A percentile compares a stretch with the other conserved stretches of the same genome.
These are phyloP conservation scores for Alternaria incomplexa DNA, from an alignment of 2,329 filamentous ascomycete genomes.

Conservation along the genomic window DNA sequence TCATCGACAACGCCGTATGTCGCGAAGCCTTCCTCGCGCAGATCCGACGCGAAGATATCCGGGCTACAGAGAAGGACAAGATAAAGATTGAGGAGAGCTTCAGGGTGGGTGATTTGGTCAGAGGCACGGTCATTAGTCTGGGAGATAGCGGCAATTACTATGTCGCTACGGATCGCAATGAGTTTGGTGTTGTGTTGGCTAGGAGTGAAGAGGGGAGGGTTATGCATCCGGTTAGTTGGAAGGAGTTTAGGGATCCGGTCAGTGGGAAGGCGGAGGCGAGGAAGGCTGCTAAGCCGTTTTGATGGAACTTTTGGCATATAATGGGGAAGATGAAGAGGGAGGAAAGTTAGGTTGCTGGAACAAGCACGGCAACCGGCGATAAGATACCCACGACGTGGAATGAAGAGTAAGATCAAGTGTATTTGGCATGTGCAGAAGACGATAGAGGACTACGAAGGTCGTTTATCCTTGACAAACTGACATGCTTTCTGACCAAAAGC, in stretches of 20 bases:
- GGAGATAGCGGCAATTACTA: slow-evolving; percentile 97
- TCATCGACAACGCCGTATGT: slow-evolving; percentile 70
- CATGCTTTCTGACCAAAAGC: not conserved
- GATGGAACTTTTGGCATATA: not conserved
- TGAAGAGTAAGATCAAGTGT: not conserved
- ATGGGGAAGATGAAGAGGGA: not conserved
- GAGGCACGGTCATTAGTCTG: slow-evolving; percentile 85
- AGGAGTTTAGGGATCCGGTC: slow-evolving; percentile 85
- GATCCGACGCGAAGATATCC: slow-evolving; percentile 87
- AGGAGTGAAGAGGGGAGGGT: slow-evolving; percentile 84
- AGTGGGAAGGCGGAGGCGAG: slow-evolving; percentile 78
- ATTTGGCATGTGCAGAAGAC: not conserved
- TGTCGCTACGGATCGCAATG: slow-evolving; percentile 87
- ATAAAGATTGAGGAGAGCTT: slow-evolving; percentile 92
- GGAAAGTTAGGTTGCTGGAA: not conserved
- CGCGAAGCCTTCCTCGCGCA: slow-evolving; percentile 84
- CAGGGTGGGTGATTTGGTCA: slow-evolving; percentile 87
- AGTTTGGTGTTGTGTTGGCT: slow-evolving; percentile 92
- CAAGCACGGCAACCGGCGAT: not conserved
- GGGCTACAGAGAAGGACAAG: slow-evolving; percentile 94
- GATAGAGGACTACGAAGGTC: not conserved
- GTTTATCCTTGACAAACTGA: not conserved
- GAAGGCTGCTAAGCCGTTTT: slow-evolving; percentile 91
- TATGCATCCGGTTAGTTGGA: slow-evolving; percentile 95
- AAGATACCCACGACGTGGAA: not conserved